Base-by-base conservation (phyloP, 768 basidiomycete species). In the Exidia glandulosa region DNA sequence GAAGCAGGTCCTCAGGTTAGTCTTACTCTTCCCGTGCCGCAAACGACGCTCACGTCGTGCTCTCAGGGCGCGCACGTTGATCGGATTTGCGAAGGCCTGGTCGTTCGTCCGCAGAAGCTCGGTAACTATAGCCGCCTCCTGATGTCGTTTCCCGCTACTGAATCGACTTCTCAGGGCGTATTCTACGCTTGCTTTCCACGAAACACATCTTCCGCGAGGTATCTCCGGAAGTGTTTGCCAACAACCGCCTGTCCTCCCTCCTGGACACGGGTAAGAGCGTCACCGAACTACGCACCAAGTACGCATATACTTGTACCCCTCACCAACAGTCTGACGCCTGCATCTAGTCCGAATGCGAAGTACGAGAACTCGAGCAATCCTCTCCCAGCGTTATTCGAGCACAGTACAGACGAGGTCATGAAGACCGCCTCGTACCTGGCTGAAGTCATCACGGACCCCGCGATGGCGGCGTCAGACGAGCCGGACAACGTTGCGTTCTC, bases 31-130 rank as follows among this genome's bases (percentile, higher is more conserved):
- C 16, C 23, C 23, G 41, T 45, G 16, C 41, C 10, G 6, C 9
- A 6, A 13, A 25, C 30, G 4, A 4, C 4, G 25, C 19, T 54
- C 16, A 54, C 30, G 13, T 19, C 19, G 25, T 14, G 10, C 50
- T 14, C 1, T n/a, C 10, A 59, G 45, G 63, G 63, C 0, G 59
- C 74, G 27, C 76, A 78, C 34, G 67, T 71, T n/a, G 61, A 68
- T 6, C 73, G 75, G 5, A 76, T 77, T 37, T 74, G 71, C 13
- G 66, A 63, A 27, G 70, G 68, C 25, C 70, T 67, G 55, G 63
- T 63, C 3, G 64, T 73, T 52, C 67, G 74, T 48, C 60, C 70
- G 2, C 56, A 62, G n/a, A 74, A 74, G 60, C 63, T 77, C 2
- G 72, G 76, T 76, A 61, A 10, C 65, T 66, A 32, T 10, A 19